phyloP scores from a whole-genome alignment of 768 basidiomycete genomes.

The Agrocybe chaxingu region DNA sequence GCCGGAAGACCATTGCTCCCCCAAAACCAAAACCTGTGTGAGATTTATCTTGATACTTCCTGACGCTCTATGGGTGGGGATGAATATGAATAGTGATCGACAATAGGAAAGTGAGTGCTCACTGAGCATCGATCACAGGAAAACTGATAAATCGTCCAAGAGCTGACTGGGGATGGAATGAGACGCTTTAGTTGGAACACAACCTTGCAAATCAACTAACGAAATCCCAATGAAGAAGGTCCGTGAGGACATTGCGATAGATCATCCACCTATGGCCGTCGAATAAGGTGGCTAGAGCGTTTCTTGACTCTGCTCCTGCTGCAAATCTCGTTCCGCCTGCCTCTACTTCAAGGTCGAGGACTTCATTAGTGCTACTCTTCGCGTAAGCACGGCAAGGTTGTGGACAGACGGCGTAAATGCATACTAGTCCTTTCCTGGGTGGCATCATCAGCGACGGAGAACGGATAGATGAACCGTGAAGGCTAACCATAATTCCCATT shows the following conservation, averaged over 20 bases:
- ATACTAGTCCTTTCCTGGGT: conserved; percentile 42
- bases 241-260: conserved; percentile 52
- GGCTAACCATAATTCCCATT: conserved; percentile 66
- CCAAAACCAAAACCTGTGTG: conserved; percentile 46
- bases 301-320: conserved; percentile 36
- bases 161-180: conserved; percentile 40
- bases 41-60: conserved; percentile 56
- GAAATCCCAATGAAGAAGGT: conserved; percentile 68
- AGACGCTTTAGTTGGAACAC: conserved; percentile 1
- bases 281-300: conserved; percentile 54
- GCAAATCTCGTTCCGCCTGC: conserved; percentile 58
- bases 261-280: conserved; percentile 71
- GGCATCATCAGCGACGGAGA: background rate
- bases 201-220: conserved; percentile 33
- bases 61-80: conserved; percentile 41
- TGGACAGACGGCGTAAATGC: conserved; percentile 7
- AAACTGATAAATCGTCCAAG: conserved; percentile 67
- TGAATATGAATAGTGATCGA: background rate
- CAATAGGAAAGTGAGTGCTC: conserved; percentile 9
- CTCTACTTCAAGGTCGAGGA: conserved; percentile 58
- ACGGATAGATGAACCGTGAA: background rate
- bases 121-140: conserved; percentile 49
- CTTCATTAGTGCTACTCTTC: conserved; percentile 50
- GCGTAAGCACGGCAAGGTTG: background rate
- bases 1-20: conserved; percentile 47